phyloP scores from a whole-genome alignment of 495 filamentous ascomycete species.

The Penicillium riverlandense region DNA sequence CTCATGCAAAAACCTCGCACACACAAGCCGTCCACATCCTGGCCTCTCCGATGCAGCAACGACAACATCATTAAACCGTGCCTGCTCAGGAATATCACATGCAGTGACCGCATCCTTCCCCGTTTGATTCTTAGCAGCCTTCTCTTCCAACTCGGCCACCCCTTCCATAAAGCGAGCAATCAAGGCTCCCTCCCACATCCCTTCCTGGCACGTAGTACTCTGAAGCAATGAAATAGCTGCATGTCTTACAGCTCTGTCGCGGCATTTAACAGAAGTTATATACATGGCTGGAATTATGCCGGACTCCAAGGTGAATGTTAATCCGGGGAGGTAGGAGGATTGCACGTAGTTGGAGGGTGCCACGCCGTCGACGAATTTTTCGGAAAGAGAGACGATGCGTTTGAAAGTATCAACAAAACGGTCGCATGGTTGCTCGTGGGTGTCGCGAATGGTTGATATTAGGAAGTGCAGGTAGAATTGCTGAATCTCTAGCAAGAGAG shows the following conservation, averaged over 20 bases:
- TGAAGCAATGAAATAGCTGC: neutral
- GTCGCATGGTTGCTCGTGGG: neutral
- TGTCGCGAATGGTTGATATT: neutral
- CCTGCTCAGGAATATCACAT: neutral
- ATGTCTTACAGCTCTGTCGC: neutral
- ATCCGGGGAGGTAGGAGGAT: neutral
- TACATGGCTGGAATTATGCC: neutral
- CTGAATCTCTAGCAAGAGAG: neutral
- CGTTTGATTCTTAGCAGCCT: neutral
- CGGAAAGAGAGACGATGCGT: neutral
- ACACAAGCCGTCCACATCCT: neutral
- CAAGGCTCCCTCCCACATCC: constrained; percentile 1
- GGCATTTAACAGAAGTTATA: neutral
- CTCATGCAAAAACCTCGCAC: neutral
- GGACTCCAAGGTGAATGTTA: neutral
- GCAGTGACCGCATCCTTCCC: neutral
- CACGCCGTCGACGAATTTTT: neutral
- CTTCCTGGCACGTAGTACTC: neutral
- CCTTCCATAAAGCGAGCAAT: neutral
- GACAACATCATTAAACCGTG: neutral
- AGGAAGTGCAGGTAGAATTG: constrained; percentile 1
- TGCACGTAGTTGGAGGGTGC: neutral
- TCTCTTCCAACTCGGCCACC: neutral
- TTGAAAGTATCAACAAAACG: neutral
- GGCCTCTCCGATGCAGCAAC: neutral